These are phyloP conservation scores for Ustilago sp. DNA, from an alignment of 1,284 basidiomycete genomes.

Conservation along the genomic window DNA sequence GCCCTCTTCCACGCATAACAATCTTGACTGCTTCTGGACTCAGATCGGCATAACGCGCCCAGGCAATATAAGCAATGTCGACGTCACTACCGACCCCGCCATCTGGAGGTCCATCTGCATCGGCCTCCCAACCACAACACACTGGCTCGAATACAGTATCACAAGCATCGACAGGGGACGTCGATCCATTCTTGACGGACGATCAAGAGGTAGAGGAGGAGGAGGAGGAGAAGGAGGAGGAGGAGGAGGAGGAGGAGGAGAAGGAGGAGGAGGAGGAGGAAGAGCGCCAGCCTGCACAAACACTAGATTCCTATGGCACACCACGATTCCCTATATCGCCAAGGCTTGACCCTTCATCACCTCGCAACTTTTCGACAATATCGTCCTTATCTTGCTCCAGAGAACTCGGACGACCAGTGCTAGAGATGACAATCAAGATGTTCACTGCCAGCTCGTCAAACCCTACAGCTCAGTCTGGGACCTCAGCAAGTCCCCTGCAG, in stretches of 20 bases:
- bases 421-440: constrained; percentile 33
- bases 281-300: neutral
- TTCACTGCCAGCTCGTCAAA: constrained; percentile 10
- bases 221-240: constrained; percentile 2
- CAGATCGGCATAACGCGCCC: neutral
- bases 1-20: neutral
- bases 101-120: neutral
- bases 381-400: constrained; percentile 40
- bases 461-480: neutral
- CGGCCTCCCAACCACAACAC: neutral
- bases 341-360: constrained; percentile 38
- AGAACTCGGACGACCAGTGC: constrained; percentile 34
- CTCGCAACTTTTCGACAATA: constrained; percentile 47
- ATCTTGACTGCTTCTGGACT: neutral
- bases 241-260: too few relatives aligned
- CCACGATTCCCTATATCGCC: constrained; percentile 46
- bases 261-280: neutral
- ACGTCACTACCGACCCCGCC: neutral
- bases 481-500: constrained; percentile 7
- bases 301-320: constrained; percentile 17
- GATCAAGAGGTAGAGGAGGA: neutral
- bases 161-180: neutral
- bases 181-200: constrained; percentile 7
- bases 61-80: constrained; percentile 16
- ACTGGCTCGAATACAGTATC: neutral